Evolutionary conservation across 2,329 filamentous ascomycete genomes (phyloP).

Genomic region (Aspergillus eucalypticola): DNA sequence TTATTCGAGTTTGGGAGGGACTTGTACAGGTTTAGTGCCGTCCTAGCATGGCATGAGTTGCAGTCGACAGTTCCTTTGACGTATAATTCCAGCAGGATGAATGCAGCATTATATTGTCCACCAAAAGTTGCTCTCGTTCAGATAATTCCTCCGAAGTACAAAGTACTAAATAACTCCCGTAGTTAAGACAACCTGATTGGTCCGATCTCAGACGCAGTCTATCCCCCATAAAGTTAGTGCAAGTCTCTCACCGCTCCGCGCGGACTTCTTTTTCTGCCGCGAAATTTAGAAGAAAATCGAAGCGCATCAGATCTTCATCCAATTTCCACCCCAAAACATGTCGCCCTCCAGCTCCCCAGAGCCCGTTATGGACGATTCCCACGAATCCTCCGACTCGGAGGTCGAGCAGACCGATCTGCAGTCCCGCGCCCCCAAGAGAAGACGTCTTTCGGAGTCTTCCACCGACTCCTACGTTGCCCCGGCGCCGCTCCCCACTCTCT

Average conservation of each 20-base stretch:
- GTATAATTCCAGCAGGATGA: too few relatives aligned
- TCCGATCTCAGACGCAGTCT: neutral
- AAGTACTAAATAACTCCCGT: too few relatives aligned
- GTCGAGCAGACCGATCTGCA: slow-evolving; percentile 24
- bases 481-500: slow-evolving; percentile 39
- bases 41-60: neutral
- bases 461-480: slow-evolving; percentile 35
- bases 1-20: slow-evolving; percentile 1
- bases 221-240: neutral
- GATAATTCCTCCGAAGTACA: too few relatives aligned
- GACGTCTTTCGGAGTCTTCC: slow-evolving; percentile 42
- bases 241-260: slow-evolving; percentile 25
- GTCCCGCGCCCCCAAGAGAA: slow-evolving; percentile 39
- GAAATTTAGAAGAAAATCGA: slow-evolving; percentile 31
- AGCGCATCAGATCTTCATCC: slow-evolving; percentile 13
- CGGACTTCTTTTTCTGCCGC: slow-evolving; percentile 37
- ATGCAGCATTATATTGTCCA: too few relatives aligned
- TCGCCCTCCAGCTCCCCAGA: slow-evolving; percentile 27
- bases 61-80: neutral
- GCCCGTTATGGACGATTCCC: slow-evolving; percentile 23
- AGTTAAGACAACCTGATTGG: neutral
- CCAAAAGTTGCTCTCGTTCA: neutral
- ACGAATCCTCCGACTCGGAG: slow-evolving; percentile 19
- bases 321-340: slow-evolving; percentile 28
- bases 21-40: slow-evolving; percentile 9